Evolutionary conservation across 352 stramenopile species (phyloP).

Genomic region (Aphanomyces invadans): DNA sequence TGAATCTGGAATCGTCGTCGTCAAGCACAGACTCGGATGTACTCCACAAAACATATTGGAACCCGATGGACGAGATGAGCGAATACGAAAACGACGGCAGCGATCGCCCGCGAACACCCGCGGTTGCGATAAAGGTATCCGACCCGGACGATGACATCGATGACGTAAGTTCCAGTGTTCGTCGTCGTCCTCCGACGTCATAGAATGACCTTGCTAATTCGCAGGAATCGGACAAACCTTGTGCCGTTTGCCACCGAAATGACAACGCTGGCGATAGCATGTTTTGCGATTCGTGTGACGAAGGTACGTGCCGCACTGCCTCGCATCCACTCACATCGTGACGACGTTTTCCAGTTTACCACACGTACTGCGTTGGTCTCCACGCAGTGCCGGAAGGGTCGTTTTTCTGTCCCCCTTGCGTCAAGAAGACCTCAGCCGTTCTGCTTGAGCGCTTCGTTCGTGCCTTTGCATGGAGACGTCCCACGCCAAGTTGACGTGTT

Average conservation of each 20-base stretch:
- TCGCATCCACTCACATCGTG: no score
- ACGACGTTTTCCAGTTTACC: slow-evolving; percentile 22
- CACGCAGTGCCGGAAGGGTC: slow-evolving; percentile 6
- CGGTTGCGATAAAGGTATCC: not conserved
- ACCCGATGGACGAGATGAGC: slow-evolving; percentile 26
- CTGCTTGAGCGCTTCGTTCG: slow-evolving; percentile 7
- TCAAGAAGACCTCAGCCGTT: not conserved
- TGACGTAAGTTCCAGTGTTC: not conserved
- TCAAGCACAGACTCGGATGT: slow-evolving; percentile 16
- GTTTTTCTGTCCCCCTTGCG: slow-evolving; percentile 18
- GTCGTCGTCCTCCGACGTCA: not conserved
- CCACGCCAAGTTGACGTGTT: no score
- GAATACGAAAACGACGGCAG: slow-evolving; percentile 23
- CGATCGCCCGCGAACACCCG: not conserved
- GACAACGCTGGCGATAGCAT: slow-evolving; percentile 14
- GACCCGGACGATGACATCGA: slow-evolving; percentile 11
- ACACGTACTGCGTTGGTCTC: slow-evolving; percentile 24
- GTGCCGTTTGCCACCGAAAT: slow-evolving; percentile 2
- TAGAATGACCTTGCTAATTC: not conserved
- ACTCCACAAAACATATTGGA: not conserved
- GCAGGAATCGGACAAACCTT: slow-evolving; percentile 7
- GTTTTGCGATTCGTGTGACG: slow-evolving; percentile 13
- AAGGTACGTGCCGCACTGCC: not conserved
- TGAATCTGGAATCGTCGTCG: slow-evolving; percentile 1
- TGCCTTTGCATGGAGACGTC: not conserved